Evolutionary conservation across 768 basidiomycete species (phyloP), one percentile per base, ranked within the genome.

Genomic region (Floccularia luteovirens): DNA sequence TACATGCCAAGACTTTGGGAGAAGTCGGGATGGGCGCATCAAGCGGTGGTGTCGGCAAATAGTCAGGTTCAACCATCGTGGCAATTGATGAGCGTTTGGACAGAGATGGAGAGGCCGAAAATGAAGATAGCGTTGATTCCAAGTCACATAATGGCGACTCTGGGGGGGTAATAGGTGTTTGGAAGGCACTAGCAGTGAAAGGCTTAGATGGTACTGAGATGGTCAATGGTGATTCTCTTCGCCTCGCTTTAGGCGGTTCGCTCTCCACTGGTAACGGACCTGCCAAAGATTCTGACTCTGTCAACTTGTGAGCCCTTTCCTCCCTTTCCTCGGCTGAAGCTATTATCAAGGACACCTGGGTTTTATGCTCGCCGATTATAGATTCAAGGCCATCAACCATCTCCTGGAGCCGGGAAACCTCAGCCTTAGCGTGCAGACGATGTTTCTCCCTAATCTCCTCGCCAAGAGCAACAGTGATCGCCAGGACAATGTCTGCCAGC

Each of bases 381-480:
- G 63, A 65, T 50, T 75, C 71, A 13, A 79, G 57, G 23, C 67
- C 67, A 44, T 66, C 62, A 31, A 81, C 70, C 17, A 74, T 68
- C 11, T 60, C 61, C 51, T 69, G 70, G 49, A 80, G 56, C 28
- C 66, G 66, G 14, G 53, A 58, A 8, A 74, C 67, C 47, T 81
- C 74, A 38, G 62, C 67, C 23, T 43, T 41, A 5, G 45, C 47
- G 31, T 56, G 49, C 19, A 30, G 13, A 50, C 59, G 45, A 58
- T 64, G 45, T 60, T 63, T 54, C 44, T 71, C 74, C 36, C 70
- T 66, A 37, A 85, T 65, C 57, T 86, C 82, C 52, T 83, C 83
- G 12, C 69, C 77, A 22, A 87, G 59, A 25, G 80, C 70, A 43
- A 72, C 63, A 24, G 75, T 69, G 55, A 80, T 77, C 24, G 72